phyloP scores from a whole-genome alignment of 1,284 basidiomycete species.

The Agaricales sp. region DNA sequence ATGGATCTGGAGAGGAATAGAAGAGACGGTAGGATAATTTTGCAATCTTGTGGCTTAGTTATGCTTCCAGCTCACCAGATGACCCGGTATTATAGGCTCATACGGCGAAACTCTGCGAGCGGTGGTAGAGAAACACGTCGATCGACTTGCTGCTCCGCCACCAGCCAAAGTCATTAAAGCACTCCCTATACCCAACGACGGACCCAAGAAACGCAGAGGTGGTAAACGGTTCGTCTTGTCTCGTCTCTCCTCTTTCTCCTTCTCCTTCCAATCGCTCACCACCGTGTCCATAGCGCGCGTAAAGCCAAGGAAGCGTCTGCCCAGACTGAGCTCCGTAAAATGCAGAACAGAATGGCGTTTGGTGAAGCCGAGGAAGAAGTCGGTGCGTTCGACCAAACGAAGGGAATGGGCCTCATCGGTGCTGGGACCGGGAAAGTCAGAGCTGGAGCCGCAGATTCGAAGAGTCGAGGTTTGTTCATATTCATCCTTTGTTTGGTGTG shows the following conservation, averaged over 20 bases:
- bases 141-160: conserved; percentile 88
- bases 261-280: not conserved
- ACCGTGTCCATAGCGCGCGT: conserved; percentile 57
- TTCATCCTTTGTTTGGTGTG: conserved; percentile 3
- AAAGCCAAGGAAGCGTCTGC: conserved; percentile 97
- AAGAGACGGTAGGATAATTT: conserved; percentile 65
- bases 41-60: not conserved
- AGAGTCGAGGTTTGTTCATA: conserved; percentile 67
- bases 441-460: conserved; percentile 76
- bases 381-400: conserved; percentile 92
- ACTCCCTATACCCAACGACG: conserved; percentile 93
- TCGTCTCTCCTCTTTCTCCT: conserved; percentile 2
- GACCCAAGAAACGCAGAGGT: conserved; percentile 90
- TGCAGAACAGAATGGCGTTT: conserved; percentile 95
- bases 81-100: conserved; percentile 31
- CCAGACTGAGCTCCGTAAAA: conserved; percentile 91
- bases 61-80: not conserved
- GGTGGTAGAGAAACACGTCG: conserved; percentile 87
- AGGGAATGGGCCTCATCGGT: conserved; percentile 96
- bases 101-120: conserved; percentile 77
- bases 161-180: conserved; percentile 93
- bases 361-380: conserved; percentile 95
- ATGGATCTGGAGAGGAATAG: conserved; percentile 82
- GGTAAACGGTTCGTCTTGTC: conserved; percentile 66
- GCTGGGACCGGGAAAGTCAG: conserved; percentile 78